Conservation (phyloP, 2,329 filamentous ascomycete species). For the Phialophora expanda region DNA sequence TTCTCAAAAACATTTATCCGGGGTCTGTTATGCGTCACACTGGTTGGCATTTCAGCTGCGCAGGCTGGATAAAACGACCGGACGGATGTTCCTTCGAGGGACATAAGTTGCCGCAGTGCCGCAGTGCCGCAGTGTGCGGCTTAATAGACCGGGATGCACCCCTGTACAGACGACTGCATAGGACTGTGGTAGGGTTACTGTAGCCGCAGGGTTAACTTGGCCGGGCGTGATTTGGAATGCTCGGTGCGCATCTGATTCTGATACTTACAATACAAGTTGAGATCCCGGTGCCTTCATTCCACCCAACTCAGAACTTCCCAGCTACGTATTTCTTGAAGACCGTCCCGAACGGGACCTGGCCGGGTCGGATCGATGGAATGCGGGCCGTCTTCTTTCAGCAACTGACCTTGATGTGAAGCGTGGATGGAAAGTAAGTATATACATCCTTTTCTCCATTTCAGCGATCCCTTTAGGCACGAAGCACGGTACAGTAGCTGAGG, state of each 20-base stretch:
- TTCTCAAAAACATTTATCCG: not conserved
- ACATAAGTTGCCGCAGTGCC: not conserved
- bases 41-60: not conserved
- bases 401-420: not conserved
- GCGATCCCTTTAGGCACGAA: not conserved
- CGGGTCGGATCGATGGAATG: not conserved
- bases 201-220: not conserved
- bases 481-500: not conserved
- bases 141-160: not conserved
- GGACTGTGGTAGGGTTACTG: not conserved
- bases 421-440: not conserved
- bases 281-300: not conserved
- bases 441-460: not conserved
- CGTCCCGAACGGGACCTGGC: not conserved
- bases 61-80: not conserved
- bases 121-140: not conserved
- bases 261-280: not conserved
- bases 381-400: not conserved
- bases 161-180: not conserved
- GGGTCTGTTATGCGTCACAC: not conserved
- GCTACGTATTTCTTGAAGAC: not conserved
- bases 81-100: not conserved
- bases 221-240: not conserved
- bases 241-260: not conserved
- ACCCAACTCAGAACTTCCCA: not conserved